These are phyloP conservation scores for Kuraishia cidri DNA, from an alignment of 805 yeast genomes.

Conservation along the genomic window DNA sequence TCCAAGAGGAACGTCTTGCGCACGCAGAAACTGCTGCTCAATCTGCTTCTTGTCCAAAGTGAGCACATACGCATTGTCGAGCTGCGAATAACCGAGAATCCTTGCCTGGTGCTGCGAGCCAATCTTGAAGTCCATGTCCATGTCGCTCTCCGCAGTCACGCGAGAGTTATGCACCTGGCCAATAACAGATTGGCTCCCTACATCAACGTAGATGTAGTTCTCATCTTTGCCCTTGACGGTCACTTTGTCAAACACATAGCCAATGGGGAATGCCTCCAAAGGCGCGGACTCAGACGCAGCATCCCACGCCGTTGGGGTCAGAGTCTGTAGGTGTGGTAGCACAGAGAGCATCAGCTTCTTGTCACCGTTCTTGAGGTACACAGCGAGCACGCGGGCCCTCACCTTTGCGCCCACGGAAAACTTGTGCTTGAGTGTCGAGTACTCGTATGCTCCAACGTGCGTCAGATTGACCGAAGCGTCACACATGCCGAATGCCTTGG, in stretches of 20 bases:
- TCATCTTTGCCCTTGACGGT: constrained; percentile 53
- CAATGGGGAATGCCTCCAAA: constrained; percentile 66
- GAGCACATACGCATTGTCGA: constrained; percentile 61
- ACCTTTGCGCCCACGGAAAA: constrained; percentile 60
- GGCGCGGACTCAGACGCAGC: constrained; percentile 21
- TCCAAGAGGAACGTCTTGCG: constrained; percentile 73
- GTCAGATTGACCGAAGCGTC: constrained; percentile 63
- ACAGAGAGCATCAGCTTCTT: constrained; percentile 59
- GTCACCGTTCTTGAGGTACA: constrained; percentile 34
- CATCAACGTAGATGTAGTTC: constrained; percentile 43
- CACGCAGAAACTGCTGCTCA: constrained; percentile 54
- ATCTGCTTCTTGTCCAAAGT: constrained; percentile 63
- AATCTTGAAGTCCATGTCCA: constrained; percentile 39
- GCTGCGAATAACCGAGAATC: constrained; percentile 56
- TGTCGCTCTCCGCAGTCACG: constrained; percentile 36
- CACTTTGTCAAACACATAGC: constrained; percentile 56
- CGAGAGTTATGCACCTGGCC: constrained; percentile 82
- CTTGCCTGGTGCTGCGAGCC: constrained; percentile 74
- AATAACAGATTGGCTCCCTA: constrained; percentile 39
- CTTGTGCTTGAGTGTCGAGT: constrained; percentile 44
- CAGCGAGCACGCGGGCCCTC: constrained; percentile 64
- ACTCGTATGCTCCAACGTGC: constrained; percentile 44
- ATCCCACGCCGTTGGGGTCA: constrained; percentile 8
- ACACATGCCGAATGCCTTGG: constrained; percentile 66
- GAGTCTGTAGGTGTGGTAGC: constrained; percentile 42